These are phyloP conservation scores for Metschnikowia baotianmanensis DNA, from an alignment of 805 yeast species.

Conservation along the genomic window DNA sequence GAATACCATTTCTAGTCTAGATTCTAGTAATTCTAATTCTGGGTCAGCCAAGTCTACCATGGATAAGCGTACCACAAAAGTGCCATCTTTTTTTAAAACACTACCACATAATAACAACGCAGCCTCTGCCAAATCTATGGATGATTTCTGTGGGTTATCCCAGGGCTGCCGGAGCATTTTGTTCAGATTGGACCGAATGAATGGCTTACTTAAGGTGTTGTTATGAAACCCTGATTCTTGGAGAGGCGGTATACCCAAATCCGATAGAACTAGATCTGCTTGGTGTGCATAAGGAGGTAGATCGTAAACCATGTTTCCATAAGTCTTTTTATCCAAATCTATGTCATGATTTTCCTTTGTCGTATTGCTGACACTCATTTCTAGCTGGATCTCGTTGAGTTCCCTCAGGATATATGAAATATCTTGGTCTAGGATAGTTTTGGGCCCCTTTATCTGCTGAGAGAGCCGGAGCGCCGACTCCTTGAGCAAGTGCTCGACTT, in stretches of 20 bases:
- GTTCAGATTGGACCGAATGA: constrained; percentile 27
- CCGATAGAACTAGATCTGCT: constrained; percentile 38
- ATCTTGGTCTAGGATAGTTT: constrained; percentile 1
- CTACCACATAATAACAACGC: constrained; percentile 31
- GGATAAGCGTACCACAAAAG: constrained; percentile 30
- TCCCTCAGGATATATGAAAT: constrained; percentile 31
- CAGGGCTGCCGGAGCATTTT: constrained; percentile 26
- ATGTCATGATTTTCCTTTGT: constrained; percentile 2
- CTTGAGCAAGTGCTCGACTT: constrained; percentile 13
- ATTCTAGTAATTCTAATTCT: constrained; percentile 27
- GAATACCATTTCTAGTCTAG: constrained; percentile 28
- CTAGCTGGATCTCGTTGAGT: constrained; percentile 23
- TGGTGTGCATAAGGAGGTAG: constrained; percentile 19
- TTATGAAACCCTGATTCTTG: constrained; percentile 38
- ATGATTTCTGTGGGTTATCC: constrained; percentile 25
- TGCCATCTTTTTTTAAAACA: constrained; percentile 30
- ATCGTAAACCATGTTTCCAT: not conserved
- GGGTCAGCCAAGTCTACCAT: constrained; percentile 26
- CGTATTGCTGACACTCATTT: constrained; percentile 22
- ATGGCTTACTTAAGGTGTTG: constrained; percentile 37
- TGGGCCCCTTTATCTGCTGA: not conserved
- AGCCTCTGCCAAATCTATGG: constrained; percentile 42
- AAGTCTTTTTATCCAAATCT: no score
- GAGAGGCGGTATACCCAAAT: constrained; percentile 31
- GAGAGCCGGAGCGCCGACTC: constrained; percentile 12